phyloP scores from a whole-genome alignment of 169 alveolate species.

The Plasmodium inui region DNA sequence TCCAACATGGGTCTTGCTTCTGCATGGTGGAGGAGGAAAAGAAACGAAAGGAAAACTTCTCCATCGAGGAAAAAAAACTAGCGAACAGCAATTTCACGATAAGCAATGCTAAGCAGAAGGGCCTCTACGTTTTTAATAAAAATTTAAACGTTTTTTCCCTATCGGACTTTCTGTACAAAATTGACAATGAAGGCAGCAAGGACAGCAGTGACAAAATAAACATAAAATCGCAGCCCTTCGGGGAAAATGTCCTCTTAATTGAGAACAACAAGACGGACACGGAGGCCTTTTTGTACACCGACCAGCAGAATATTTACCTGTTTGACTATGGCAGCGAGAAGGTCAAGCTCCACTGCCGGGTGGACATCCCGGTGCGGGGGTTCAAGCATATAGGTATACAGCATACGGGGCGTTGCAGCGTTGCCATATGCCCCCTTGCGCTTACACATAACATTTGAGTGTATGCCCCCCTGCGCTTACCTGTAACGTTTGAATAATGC shows the following conservation, averaged over 20 bases:
- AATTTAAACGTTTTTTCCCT: conserved; percentile 38
- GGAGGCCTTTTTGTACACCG: conserved; percentile 44
- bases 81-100: conserved; percentile 23
- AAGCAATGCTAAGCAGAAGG: conserved; percentile 66
- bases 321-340: conserved; percentile 62
- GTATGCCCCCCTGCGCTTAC: not conserved
- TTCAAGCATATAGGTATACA: conserved; percentile 41
- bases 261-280: conserved; percentile 61
- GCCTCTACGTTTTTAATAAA: conserved; percentile 35
- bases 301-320: conserved; percentile 23
- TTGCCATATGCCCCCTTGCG: not conserved
- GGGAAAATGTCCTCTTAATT: conserved; percentile 31
- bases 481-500: not conserved
- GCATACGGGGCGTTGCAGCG: not conserved
- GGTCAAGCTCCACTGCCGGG: conserved; percentile 13
- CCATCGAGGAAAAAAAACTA: not conserved
- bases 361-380: not conserved
- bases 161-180: conserved; percentile 70
- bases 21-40: conserved; percentile 56
- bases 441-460: not conserved
- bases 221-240: conserved; percentile 48
- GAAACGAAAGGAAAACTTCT: conserved; percentile 14
- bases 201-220: conserved; percentile 39
- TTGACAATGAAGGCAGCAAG: conserved; percentile 26
- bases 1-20: conserved; percentile 70